phyloP scores from a whole-genome alignment of 371 early-diverging fungal genomes.

The Mucor indicus region DNA sequence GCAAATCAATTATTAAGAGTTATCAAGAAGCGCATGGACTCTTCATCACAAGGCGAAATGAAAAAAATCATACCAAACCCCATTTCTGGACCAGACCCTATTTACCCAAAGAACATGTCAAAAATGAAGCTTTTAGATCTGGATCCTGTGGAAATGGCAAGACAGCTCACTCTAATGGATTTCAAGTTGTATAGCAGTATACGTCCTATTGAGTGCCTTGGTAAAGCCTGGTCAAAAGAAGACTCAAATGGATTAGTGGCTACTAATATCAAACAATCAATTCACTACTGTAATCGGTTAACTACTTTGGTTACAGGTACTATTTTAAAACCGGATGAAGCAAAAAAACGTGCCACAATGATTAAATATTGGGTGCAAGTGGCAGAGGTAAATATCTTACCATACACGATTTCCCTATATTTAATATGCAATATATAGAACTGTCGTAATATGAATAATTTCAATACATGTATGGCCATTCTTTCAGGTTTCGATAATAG shows the following conservation, averaged over 20 bases:
- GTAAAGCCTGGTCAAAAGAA: conserved; percentile 84
- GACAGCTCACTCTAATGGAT: conserved; percentile 90
- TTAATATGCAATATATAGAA: too few species aligned
- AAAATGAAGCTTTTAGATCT: conserved; percentile 72
- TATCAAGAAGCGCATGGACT: conserved; percentile 63
- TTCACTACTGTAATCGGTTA: conserved; percentile 66
- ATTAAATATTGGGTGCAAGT: conserved; percentile 85
- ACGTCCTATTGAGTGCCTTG: conserved; percentile 79
- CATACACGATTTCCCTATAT: neutral
- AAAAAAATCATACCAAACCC: conserved; percentile 64
- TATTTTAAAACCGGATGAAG: conserved; percentile 75
- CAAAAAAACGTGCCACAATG: conserved; percentile 69
- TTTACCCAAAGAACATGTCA: conserved; percentile 64
- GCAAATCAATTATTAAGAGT: conserved; percentile 69
- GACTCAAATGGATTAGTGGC: conserved; percentile 3
- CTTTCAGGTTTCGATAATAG: conserved; percentile 87
- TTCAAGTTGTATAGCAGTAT: conserved; percentile 75
- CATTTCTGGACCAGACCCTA: conserved; percentile 63
- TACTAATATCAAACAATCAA: conserved; percentile 44
- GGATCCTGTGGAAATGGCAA: conserved; percentile 89
- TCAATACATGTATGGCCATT: conserved; percentile 88
- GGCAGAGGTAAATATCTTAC: conserved; percentile 75
- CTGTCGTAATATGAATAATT: conserved; percentile 81
- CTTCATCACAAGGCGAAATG: conserved; percentile 47
- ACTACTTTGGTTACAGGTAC: conserved; percentile 88